phyloP scores from a whole-genome alignment of 2,329 filamentous ascomycete genomes.

The Sphaerulina populicola region DNA sequence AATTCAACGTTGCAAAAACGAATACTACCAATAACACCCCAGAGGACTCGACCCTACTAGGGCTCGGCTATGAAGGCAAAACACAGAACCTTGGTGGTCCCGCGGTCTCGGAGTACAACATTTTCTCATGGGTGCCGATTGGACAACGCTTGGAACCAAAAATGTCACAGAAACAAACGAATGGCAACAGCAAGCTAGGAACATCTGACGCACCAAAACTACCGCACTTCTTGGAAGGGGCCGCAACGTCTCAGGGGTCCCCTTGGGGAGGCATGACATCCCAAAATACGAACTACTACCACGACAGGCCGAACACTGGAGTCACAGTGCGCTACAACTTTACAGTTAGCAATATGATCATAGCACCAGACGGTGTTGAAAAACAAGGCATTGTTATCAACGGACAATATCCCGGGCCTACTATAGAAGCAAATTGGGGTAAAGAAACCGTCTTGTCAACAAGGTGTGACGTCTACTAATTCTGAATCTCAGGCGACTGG shows the following conservation, averaged over 20 bases:
- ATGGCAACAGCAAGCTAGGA: constrained; percentile 26
- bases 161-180: constrained; percentile 22
- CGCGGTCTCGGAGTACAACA: constrained; percentile 11
- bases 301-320: constrained; percentile 28
- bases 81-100: constrained; percentile 11
- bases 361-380: constrained; percentile 32
- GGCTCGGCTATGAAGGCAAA: not conserved
- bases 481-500: constrained; percentile 25
- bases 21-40: constrained; percentile 6
- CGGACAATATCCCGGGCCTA: constrained; percentile 30
- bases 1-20: not conserved
- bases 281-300: constrained; percentile 26
- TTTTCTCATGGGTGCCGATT: constrained; percentile 18
- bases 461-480: constrained; percentile 1
- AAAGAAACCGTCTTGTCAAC: not conserved
- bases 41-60: not conserved
- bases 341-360: constrained; percentile 25
- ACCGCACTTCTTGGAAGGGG: constrained; percentile 19
- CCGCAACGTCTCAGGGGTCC: constrained; percentile 18
- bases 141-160: constrained; percentile 13
- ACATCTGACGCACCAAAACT: constrained; percentile 21
- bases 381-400: constrained; percentile 28
- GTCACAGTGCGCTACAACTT: constrained; percentile 32
- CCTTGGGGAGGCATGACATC: constrained; percentile 26
- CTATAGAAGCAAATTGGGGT: constrained; percentile 32